Evolutionary conservation across 1,139 yeast genomes (phyloP), one percentile per base, ranked within the genome.

Genomic region (Kurtzmaniella natalensis): DNA sequence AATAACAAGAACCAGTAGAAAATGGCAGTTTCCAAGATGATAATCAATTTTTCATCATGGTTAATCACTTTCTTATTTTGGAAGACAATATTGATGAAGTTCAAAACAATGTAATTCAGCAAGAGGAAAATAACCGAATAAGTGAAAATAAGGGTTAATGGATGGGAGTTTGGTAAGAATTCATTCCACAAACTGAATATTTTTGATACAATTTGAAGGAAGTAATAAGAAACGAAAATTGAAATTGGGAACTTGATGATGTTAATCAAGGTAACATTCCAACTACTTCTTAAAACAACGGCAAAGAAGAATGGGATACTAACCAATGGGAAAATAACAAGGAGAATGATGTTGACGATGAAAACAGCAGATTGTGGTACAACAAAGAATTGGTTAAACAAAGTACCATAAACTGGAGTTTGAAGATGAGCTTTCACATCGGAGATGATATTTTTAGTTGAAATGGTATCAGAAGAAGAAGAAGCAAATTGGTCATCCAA

Each of bases 11-110:
- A 36, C 95, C 95, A 86, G 38, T 72, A 61, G 2, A 75, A 36
- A 18, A 71, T 52, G 15, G 80, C 70, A 9, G 76, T 55, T 53
- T 82, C 81, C 21, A 83, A 48, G n/a, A 82, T 63, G 2, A 76
- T 67, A 27, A 82, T 64, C 40, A 85, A 69, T 53, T 86, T 87
- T 47, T 83, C 87, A 51, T 79, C 94, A 45, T 79, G 83, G 21
- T 78, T 74, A 21, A 55, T 41, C 7, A 83, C 79, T 45, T 72
- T 70, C 30, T 72, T 48, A 38, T 65, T 61, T 33, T 70, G 67
- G 39, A 76, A 68, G 2, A 59, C 15, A 26, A 51, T 45, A 37
- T 65, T 67, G 26, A 64, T 46, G 9, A 62, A 59, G 20, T 81
- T 77, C 45, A 84, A 60, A 17, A 81, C 39, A 3, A 72, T 29